A percentile compares a stretch with the other conserved stretches of the same genome.
Conservation (phyloP, 1,284 basidiomycete genomes). For the Leccinum fuscescens region DNA sequence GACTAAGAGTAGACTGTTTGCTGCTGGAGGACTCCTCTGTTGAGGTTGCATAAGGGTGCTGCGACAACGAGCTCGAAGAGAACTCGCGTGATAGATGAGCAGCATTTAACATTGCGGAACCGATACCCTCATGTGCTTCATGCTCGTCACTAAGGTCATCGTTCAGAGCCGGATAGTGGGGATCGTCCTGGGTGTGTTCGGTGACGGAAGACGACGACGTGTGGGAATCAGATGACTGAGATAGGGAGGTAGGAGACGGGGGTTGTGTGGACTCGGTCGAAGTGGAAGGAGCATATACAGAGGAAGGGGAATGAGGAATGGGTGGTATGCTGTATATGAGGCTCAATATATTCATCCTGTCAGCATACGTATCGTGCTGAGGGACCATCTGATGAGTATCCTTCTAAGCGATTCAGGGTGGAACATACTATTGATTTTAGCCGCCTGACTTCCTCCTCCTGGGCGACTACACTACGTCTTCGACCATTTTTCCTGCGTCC, state of each 20-base stretch:
- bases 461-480: slow-evolving; percentile 74
- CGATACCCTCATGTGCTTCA: slow-evolving; percentile 47
- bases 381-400: slow-evolving; percentile 11
- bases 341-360: slow-evolving; percentile 84
- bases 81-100: slow-evolving; percentile 37
- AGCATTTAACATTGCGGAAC: slow-evolving; percentile 49
- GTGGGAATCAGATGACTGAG: slow-evolving; percentile 51
- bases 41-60: slow-evolving; percentile 45
- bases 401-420: slow-evolving; percentile 9
- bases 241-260: slow-evolving; percentile 50
- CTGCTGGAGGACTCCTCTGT: slow-evolving; percentile 30
- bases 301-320: slow-evolving; percentile 59
- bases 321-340: slow-evolving; percentile 81
- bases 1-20: slow-evolving; percentile 26
- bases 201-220: slow-evolving; percentile 37
- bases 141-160: slow-evolving; percentile 34
- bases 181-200: slow-evolving; percentile 39
- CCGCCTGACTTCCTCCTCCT: slow-evolving; percentile 79
- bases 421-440: slow-evolving; percentile 76
- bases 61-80: slow-evolving; percentile 24
- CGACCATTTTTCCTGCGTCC: slow-evolving; percentile 55
- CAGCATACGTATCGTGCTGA: slow-evolving; percentile 85
- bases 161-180: slow-evolving; percentile 25
- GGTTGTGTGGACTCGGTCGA: slow-evolving; percentile 53
- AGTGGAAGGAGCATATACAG: slow-evolving; percentile 48